Conservation (phyloP, 257 asterid species). For the Nicotiana paniculata region DNA sequence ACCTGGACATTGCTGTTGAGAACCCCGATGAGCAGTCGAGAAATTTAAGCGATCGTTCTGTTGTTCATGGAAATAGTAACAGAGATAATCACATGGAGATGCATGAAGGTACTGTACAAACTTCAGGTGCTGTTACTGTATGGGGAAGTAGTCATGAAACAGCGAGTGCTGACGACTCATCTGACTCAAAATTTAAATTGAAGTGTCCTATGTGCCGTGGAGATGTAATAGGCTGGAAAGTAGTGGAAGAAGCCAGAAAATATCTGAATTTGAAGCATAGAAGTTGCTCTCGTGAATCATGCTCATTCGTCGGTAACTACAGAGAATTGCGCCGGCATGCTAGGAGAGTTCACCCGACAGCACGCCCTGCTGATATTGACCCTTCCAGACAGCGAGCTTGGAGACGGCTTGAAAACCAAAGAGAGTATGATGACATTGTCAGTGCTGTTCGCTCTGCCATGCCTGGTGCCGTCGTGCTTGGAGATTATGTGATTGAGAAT, state of each 20-base stretch:
- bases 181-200: constrained; percentile 38
- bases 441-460: constrained; percentile 72
- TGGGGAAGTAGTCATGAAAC: constrained; percentile 30
- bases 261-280: constrained; percentile 69
- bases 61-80: constrained; percentile 16
- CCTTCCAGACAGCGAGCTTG: constrained; percentile 75
- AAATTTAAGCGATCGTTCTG: constrained; percentile 15
- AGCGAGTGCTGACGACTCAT: constrained; percentile 18
- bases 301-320: constrained; percentile 64
- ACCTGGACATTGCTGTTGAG: constrained; percentile 13
- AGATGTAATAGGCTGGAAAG: constrained; percentile 65
- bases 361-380: constrained; percentile 76
- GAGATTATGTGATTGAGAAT: constrained; percentile 78
- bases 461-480: constrained; percentile 83
- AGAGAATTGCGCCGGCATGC: constrained; percentile 78
- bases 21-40: constrained; percentile 14
- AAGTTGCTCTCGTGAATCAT: constrained; percentile 73
- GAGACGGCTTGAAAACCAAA: constrained; percentile 65
- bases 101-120: constrained; percentile 14
- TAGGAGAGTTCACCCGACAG: constrained; percentile 73
- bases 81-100: constrained; percentile 14
- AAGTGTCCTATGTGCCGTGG: constrained; percentile 93
- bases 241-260: constrained; percentile 64
- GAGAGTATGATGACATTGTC: constrained; percentile 74
- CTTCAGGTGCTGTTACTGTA: background rate